These are phyloP conservation scores for Fusarium bulbicola DNA, from an alignment of 2,329 filamentous ascomycete species.

Conservation along the genomic window DNA sequence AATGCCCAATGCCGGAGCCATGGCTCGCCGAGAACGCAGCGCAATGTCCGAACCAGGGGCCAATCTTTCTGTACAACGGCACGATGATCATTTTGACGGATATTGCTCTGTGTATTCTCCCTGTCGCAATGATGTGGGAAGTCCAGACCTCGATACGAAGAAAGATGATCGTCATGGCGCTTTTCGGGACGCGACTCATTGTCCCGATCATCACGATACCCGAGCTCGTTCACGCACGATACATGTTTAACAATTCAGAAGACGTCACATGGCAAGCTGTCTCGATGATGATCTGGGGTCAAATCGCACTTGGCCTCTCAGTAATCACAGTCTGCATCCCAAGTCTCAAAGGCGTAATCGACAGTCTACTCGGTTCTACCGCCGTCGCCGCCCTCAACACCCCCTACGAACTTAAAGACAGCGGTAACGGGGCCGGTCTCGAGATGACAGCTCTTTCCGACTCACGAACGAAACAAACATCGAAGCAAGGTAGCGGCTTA, in stretches of 20 bases:
- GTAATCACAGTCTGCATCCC: conserved; percentile 39
- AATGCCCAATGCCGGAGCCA: conserved; percentile 30
- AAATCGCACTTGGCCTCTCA: conserved; percentile 31
- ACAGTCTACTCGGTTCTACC: conserved; percentile 32
- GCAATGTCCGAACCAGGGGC: conserved; percentile 22
- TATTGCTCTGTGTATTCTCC: conserved; percentile 21
- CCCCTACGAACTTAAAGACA: conserved; percentile 35
- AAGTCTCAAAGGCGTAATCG: conserved; percentile 37
- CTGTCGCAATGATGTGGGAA: conserved; percentile 39
- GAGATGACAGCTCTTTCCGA: conserved; percentile 26
- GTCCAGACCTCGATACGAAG: conserved; percentile 33
- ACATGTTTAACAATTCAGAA: conserved; percentile 20
- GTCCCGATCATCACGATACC: conserved; percentile 36
- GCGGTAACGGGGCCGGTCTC: conserved; percentile 26
- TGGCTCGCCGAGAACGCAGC: conserved; percentile 11
- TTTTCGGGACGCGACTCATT: conserved; percentile 36
- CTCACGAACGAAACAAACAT: conserved; percentile 2
- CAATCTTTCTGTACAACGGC: conserved; percentile 30
- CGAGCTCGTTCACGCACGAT: conserved; percentile 12
- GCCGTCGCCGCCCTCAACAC: conserved; percentile 32
- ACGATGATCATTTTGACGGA: conserved; percentile 31
- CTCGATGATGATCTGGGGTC: conserved; percentile 32
- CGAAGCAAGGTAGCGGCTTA: conserved; percentile 1
- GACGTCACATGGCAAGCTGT: conserved; percentile 32
- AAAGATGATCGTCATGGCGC: conserved; percentile 29